A percentile compares a stretch with the other conserved stretches of the same genome.
Evolutionary conservation across 2,329 filamentous ascomycete genomes (phyloP).

Genomic region (Hypoxylon sp.): DNA sequence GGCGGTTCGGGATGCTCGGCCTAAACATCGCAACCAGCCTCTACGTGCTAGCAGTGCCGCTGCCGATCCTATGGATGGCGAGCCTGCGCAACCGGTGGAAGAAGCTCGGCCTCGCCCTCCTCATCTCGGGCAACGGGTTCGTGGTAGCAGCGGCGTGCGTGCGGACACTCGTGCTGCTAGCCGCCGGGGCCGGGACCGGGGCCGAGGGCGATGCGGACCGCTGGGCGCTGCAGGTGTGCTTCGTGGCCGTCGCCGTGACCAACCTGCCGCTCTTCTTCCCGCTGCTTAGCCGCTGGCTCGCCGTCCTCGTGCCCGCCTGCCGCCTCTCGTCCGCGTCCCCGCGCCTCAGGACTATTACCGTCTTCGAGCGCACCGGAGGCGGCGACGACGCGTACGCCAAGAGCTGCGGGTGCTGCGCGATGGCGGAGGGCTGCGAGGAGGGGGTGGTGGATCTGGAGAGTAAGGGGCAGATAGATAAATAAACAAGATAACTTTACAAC

Average conservation of each 20-base stretch:
- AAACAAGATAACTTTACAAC: no score
- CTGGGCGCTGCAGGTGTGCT: constrained; percentile 26
- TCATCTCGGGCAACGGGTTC: constrained; percentile 29
- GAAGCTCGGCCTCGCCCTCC: constrained; percentile 30
- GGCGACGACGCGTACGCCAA: no score
- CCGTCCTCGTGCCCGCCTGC: background rate
- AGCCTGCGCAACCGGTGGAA: constrained; percentile 34
- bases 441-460: no score
- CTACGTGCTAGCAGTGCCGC: constrained; percentile 31
- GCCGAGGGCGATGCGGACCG: background rate
- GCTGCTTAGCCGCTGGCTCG: constrained; percentile 8
- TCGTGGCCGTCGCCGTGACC: constrained; percentile 26
- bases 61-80: constrained; percentile 35
- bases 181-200: background rate
- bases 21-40: constrained; percentile 29
- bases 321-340: no score
- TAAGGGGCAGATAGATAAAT: no score
- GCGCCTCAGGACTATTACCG: no score
- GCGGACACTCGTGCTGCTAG: constrained; percentile 9
- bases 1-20: constrained; percentile 18
- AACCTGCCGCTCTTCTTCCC: constrained; percentile 33
- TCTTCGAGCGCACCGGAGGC: no score
- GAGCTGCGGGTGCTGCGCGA: no score
- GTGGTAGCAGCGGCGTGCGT: constrained; percentile 21
- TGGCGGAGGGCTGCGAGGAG: no score